A percentile compares a stretch with the other conserved stretches of the same genome.
These are phyloP conservation scores for Penicillium simplicissimum DNA, from an alignment of 495 filamentous ascomycete species.

Conservation along the genomic window DNA sequence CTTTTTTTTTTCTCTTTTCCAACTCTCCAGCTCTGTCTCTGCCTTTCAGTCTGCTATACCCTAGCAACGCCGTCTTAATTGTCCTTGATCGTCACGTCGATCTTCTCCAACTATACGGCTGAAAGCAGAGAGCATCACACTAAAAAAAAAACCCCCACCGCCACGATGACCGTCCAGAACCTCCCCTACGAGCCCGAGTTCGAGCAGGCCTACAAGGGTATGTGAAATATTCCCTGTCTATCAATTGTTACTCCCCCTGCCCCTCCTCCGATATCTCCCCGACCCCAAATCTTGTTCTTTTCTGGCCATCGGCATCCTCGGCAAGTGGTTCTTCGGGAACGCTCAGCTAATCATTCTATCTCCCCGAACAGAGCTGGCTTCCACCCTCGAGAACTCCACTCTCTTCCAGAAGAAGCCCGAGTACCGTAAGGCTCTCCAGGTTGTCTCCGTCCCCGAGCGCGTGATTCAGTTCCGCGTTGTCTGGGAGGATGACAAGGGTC, in stretches of 20 bases:
- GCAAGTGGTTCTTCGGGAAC: slow-evolving; percentile 28
- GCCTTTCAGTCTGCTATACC: neutral
- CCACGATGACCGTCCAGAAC: slow-evolving; percentile 67
- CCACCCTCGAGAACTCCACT: slow-evolving; percentile 87
- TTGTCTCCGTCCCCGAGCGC: slow-evolving; percentile 92
- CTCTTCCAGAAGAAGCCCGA: slow-evolving; percentile 94
- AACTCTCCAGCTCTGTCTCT: slow-evolving; percentile 14
- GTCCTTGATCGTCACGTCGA: too few species aligned
- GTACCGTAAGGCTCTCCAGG: slow-evolving; percentile 84
- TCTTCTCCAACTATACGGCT: neutral
- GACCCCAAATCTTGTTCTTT: slow-evolving; percentile 7
- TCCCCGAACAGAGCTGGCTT: slow-evolving; percentile 72
- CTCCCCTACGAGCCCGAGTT: slow-evolving; percentile 91
- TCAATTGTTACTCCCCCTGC: neutral
- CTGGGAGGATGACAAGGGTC: slow-evolving; percentile 91
- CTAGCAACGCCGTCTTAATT: too few species aligned
- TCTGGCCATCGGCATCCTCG: slow-evolving; percentile 26
- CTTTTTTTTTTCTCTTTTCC: slow-evolving; percentile 18
- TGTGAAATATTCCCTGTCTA: slow-evolving; percentile 11
- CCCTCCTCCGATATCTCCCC: slow-evolving; percentile 4
- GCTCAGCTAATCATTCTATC: slow-evolving; percentile 25
- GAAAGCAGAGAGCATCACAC: slow-evolving; percentile 12
- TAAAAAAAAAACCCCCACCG: neutral
- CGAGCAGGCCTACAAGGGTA: slow-evolving; percentile 98
- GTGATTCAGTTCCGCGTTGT: slow-evolving; percentile 95